Evolutionary conservation across 192 early-diverging fungal species (phyloP).

Genomic region (Helicostylum pulchrum): DNA sequence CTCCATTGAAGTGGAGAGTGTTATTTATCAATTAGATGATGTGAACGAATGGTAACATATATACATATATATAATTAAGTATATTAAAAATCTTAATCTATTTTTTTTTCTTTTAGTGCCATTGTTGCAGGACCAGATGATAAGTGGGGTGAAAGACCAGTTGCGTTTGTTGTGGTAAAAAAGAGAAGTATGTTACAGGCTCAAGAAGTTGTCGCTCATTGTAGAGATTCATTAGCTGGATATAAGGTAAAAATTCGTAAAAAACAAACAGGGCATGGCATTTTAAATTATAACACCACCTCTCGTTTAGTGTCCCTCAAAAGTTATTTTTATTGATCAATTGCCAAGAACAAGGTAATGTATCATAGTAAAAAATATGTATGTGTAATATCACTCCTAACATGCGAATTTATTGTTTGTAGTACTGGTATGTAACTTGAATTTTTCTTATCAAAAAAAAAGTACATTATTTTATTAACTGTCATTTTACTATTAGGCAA

Average conservation of each 20-base stretch:
- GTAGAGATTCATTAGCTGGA: constrained; percentile 44
- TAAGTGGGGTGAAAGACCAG: constrained; percentile 60
- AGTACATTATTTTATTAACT: background rate
- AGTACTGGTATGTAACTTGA: constrained; percentile 9
- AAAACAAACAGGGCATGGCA: background rate
- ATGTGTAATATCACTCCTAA: background rate
- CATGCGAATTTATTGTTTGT: too few relatives aligned
- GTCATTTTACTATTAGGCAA: constrained; percentile 12
- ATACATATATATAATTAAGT: background rate
- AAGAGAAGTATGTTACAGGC: constrained; percentile 25
- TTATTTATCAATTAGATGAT: constrained; percentile 41
- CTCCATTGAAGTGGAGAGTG: constrained; percentile 54
- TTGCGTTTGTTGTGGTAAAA: constrained; percentile 53
- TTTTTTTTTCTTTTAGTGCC: constrained; percentile 28
- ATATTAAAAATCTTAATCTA: background rate
- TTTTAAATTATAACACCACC: background rate
- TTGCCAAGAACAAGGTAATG: constrained; percentile 22
- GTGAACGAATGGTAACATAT: constrained; percentile 47
- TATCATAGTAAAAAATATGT: background rate
- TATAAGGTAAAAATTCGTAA: constrained; percentile 49
- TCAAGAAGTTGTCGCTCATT: constrained; percentile 34
- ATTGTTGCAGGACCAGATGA: constrained; percentile 55
- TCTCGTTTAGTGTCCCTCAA: constrained; percentile 23
- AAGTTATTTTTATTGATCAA: constrained; percentile 12
- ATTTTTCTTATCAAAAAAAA: background rate